Evolutionary conservation across 129 eudicot genomes (phyloP).

Genomic region (Tanacetum coccineum): DNA sequence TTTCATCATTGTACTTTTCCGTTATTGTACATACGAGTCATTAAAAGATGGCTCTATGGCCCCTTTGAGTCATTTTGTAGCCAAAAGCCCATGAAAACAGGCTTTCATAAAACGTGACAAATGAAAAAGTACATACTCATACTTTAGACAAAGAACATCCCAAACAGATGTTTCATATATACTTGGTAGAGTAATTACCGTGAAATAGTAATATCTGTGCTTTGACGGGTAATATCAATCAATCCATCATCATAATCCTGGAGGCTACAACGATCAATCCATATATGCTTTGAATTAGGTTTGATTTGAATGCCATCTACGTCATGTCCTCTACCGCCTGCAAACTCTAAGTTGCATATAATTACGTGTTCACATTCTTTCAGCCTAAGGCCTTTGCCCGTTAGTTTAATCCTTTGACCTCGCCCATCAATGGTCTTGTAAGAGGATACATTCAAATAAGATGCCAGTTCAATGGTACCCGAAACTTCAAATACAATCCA

Average conservation of each 20-base stretch:
- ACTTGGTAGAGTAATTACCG: conserved; percentile 38
- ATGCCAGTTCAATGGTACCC: conserved; percentile 65
- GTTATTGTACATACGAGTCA: too few species aligned
- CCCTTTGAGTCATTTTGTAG: too few species aligned
- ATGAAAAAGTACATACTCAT: too few species aligned
- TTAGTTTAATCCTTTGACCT: conserved; percentile 73
- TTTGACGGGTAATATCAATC: conserved; percentile 71
- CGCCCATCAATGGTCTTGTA: conserved; percentile 94
- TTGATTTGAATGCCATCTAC: conserved; percentile 90
- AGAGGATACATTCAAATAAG: conserved; percentile 74
- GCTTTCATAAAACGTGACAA: neutral
- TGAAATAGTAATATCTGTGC: conserved; percentile 90
- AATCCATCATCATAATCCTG: conserved; percentile 79
- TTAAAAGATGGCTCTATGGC: too few species aligned
- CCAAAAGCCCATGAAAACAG: too few species aligned
- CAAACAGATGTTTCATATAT: neutral
- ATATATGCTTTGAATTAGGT: conserved; percentile 87
- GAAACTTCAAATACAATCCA: conserved; percentile 94
- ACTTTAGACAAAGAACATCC: too few species aligned
- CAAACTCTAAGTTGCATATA: conserved; percentile 84
- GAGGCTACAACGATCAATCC: conserved; percentile 96
- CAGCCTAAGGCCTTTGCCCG: conserved; percentile 80
- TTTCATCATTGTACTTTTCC: too few species aligned
- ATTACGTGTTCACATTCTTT: conserved; percentile 93
- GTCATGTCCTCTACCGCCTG: conserved; percentile 90